phyloP scores from a whole-genome alignment of 306 rosid genomes.

The Rubus parviflorus region DNA sequence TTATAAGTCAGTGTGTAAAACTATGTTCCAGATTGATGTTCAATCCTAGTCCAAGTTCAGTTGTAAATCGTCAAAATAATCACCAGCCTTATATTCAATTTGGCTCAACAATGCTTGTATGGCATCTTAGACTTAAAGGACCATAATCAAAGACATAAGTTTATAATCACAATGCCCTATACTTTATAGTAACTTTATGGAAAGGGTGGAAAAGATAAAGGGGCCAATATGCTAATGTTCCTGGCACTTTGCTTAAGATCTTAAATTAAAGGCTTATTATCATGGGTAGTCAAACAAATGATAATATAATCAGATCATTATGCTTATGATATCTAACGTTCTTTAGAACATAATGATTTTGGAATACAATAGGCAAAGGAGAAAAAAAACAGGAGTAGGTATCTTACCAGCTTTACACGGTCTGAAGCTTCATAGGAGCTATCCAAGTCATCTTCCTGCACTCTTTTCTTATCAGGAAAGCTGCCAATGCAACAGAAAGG shows the following conservation, averaged over 20 bases:
- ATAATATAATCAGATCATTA: neutral
- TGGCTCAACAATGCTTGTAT: neutral
- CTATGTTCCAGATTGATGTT: neutral
- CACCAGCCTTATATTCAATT: neutral
- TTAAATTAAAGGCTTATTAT: neutral
- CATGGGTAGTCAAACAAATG: neutral
- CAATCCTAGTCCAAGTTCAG: neutral
- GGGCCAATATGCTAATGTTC: neutral
- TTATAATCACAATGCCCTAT: neutral
- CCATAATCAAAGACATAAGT: neutral
- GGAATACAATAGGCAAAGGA: neutral
- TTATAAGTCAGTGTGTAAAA: neutral
- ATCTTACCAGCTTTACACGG: slow-evolving; percentile 64
- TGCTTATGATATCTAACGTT: neutral
- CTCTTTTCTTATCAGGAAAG: slow-evolving; percentile 65
- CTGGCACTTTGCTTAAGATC: neutral
- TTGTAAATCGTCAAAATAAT: neutral
- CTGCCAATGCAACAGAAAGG: slow-evolving; percentile 46
- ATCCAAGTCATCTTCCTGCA: slow-evolving; percentile 45
- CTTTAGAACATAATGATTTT: neutral
- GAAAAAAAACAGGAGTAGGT: slow-evolving; percentile 9
- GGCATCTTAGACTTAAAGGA: neutral
- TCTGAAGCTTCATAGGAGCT: slow-evolving; percentile 45
- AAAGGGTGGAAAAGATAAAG: neutral
- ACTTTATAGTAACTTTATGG: neutral